Evolutionary conservation across 2,329 filamentous ascomycete genomes (phyloP), one percentile per base, ranked within the genome.

Genomic region (Nothopassalora personata): DNA sequence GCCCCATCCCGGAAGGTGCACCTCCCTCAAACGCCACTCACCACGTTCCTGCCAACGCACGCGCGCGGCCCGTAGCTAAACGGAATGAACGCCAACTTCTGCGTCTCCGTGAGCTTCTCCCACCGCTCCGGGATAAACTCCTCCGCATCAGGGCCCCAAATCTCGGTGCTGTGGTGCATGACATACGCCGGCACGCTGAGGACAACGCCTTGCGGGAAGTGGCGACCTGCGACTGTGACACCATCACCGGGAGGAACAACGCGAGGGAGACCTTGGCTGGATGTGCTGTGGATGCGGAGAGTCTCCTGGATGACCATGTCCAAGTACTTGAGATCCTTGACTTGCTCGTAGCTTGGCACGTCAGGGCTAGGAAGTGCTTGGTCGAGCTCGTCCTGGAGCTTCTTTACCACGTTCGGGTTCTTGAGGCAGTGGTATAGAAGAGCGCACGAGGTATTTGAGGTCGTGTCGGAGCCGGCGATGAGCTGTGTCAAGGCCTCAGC

Each of bases 401-500:
- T 92, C 51, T 76, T 70, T 4, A 94, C 73, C 0, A 94, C 89
- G 1, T 86, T 80, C 0, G 89, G 88, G 1, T 88, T 88, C 45
- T 81, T 79, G 4, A 86, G 78, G 31, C 84, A 85, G 78, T 91
- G 89, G 77, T 87, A 96, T 0, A 96, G 80, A 39, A 96, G 81
- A 0, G 91, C 91, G 70, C 91, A 96, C 2, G 88, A 87, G 0
- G 91, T 88, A 76, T 91, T 91, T 54, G 84, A 87, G 0, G 87
- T 91, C 0, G 89, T 91, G 73, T 91, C 89, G 47, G 82, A 86
- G 28, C 88, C 89, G 1, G 89, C 88, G 66, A 91, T 96, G 46
- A 96, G 82, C 73, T 96, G 91, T 0, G 91, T 96, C 28, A 96
- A 78, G 0, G 91, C 91, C 76, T 96, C 92, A 36, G 91, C 91